Base-by-base conservation (phyloP, 352 stramenopile species). In the Blastocystis hominis region DNA sequence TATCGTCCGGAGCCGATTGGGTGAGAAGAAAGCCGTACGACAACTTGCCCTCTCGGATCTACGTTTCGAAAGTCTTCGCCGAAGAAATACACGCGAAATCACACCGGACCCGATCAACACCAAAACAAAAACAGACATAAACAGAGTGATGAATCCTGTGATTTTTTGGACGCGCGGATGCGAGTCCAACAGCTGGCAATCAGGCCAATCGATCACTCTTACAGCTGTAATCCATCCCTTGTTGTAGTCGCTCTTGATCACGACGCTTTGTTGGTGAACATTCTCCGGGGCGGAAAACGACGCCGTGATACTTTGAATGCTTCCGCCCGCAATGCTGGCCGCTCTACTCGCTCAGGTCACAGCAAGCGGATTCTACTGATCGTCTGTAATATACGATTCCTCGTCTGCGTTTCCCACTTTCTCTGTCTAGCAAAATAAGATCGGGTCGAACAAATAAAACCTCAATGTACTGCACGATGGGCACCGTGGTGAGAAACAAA, bases 221-320 rank as follows among this genome's bases (percentile, higher is more conserved):
- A 80, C 30, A 0, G 6, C 20, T 5, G 70, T 64, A 3, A 80
- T 46, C 70, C 70, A 80, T 6, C 70, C 70, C 53, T 80, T 64
- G 70, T 38, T 80, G 55, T 61, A 80, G 5, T 80, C 46, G 55
- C 70, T 80, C 70, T 80, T 62, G 20, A 80, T 80, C 7, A 80
- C 70, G 30, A 80, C 54, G 6, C 38, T 63, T 3, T 80, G 70
- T 13, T 34, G 20, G 15, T 34, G 44, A n/a, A 59, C 2, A 20
- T 6, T 9, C 50, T 61, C 20, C 20, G 30, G 47, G 38, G n/a
- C 20, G 17, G 36, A 15, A 10, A 64, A 38, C 17, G 70, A 80
- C 3, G 20, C 30, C 24, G 46, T 42, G 7, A 64, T n/a, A 20
- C 42, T 42, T 3, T n/a, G 20, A 2, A 80, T 1, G 46, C 47